These are phyloP conservation scores for Clitopilus passeckerianus DNA, from an alignment of 768 basidiomycete genomes.

Conservation along the genomic window DNA sequence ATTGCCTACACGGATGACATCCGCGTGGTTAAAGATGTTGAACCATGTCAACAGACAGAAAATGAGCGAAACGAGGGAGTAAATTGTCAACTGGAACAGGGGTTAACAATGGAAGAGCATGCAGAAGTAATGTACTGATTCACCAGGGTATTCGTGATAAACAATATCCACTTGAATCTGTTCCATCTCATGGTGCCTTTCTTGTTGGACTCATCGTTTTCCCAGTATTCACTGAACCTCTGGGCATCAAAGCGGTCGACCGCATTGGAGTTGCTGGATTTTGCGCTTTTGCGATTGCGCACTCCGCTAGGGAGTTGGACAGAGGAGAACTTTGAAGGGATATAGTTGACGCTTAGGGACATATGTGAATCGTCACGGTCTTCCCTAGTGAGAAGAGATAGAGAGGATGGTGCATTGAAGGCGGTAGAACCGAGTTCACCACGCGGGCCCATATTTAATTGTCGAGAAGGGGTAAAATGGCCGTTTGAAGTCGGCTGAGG, in stretches of 20 bases:
- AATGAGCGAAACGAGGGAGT: slow-evolving; percentile 57
- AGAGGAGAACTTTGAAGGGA: slow-evolving; percentile 59
- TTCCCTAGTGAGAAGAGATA: neutral
- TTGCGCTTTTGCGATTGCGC: slow-evolving; percentile 19
- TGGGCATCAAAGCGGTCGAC: slow-evolving; percentile 63
- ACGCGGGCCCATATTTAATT: neutral
- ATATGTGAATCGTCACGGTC: slow-evolving; percentile 49
- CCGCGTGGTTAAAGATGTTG: slow-evolving; percentile 63
- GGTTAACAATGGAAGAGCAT: neutral
- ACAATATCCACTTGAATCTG: slow-evolving; percentile 79
- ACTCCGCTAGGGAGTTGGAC: slow-evolving; percentile 29
- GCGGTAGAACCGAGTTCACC: neutral
- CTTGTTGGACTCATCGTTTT: slow-evolving; percentile 39
- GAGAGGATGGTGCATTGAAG: neutral
- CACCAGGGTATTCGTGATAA: slow-evolving; percentile 55
- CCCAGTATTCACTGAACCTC: slow-evolving; percentile 33
- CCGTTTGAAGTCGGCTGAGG: neutral
- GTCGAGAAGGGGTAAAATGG: neutral
- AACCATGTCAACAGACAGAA: slow-evolving; percentile 74
- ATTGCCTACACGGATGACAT: slow-evolving; percentile 71
- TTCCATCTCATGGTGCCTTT: slow-evolving; percentile 53
- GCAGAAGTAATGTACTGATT: slow-evolving; percentile 4
- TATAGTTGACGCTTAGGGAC: slow-evolving; percentile 46
- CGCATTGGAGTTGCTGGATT: slow-evolving; percentile 43
- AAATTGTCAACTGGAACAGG: slow-evolving; percentile 38